Evolutionary conservation across 1,284 basidiomycete genomes (phyloP).

Genomic region (Rhodotorula sp.): DNA sequence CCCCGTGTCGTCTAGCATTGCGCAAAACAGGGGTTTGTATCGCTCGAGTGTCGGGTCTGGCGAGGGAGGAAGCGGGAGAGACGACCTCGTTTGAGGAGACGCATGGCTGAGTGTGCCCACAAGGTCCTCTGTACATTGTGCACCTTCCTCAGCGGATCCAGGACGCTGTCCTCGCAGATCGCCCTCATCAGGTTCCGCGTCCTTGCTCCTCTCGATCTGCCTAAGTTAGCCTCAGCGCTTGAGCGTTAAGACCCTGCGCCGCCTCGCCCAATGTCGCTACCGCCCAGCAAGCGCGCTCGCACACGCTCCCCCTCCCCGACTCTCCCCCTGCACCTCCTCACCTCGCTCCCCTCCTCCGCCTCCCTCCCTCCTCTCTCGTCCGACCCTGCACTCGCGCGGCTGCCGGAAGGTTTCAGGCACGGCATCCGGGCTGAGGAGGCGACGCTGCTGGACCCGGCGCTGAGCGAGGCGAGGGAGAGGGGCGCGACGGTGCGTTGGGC

Average conservation of each 20-base stretch:
- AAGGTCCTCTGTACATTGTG: too few species aligned
- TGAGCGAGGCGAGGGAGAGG: background rate
- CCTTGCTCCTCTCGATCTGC: too few species aligned
- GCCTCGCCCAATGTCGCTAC: background rate
- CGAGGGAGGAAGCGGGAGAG: too few species aligned
- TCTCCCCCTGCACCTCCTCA: slow-evolving; percentile 2
- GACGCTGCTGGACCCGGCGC: slow-evolving; percentile 11
- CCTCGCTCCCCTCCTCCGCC: background rate
- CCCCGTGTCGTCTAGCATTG: background rate
- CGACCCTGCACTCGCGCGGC: background rate
- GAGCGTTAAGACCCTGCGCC: background rate
- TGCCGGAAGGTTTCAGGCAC: background rate
- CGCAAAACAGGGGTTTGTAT: background rate
- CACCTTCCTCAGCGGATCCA: too few species aligned
- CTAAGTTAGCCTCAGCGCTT: background rate
- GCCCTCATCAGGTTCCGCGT: too few species aligned
- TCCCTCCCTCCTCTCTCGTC: background rate
- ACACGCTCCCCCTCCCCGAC: slow-evolving; percentile 6
- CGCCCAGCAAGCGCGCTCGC: background rate
- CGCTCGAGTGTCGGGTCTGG: too few species aligned
- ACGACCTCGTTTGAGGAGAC: too few species aligned
- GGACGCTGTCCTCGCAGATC: too few species aligned
- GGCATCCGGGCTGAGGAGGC: slow-evolving; percentile 30
- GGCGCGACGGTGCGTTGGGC: slow-evolving; percentile 5
- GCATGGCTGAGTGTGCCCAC: too few species aligned